Evolutionary conservation across 768 basidiomycete genomes (phyloP).

Genomic region (Tylopilus cervinicoccineus): DNA sequence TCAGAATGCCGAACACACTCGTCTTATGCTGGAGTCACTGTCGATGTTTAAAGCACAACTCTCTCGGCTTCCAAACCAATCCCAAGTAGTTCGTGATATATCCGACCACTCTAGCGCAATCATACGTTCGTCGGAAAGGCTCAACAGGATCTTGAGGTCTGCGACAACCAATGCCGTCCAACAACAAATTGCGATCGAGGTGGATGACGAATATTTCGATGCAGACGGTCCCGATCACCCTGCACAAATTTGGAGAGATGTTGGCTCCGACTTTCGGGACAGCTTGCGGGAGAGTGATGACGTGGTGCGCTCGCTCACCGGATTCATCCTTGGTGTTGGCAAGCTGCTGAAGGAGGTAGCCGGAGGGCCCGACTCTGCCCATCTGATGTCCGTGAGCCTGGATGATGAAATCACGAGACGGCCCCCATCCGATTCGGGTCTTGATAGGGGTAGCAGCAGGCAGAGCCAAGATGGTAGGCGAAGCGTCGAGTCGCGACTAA

Average conservation of each 20-base stretch:
- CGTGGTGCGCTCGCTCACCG: slow-evolving; percentile 70
- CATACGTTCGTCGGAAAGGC: slow-evolving; percentile 59
- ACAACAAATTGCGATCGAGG: slow-evolving; percentile 72
- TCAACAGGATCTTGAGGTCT: slow-evolving; percentile 57
- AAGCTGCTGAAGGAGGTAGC: slow-evolving; percentile 58
- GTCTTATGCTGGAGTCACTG: slow-evolving; percentile 68
- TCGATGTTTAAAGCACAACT: slow-evolving; percentile 67
- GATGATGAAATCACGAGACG: slow-evolving; percentile 44
- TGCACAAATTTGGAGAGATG: slow-evolving; percentile 60
- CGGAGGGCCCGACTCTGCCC: slow-evolving; percentile 30
- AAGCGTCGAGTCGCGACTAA: slow-evolving; percentile 46
- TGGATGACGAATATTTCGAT: slow-evolving; percentile 42
- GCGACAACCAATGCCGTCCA: slow-evolving; percentile 61
- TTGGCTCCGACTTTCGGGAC: slow-evolving; percentile 72
- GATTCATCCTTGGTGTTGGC: slow-evolving; percentile 71
- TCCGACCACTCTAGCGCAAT: slow-evolving; percentile 58
- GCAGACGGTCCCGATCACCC: slow-evolving; percentile 33
- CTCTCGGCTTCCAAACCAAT: slow-evolving; percentile 47
- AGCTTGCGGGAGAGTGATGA: slow-evolving; percentile 72
- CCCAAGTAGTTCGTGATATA: slow-evolving; percentile 48
- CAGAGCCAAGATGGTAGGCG: slow-evolving; percentile 54
- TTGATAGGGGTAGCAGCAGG: slow-evolving; percentile 38
- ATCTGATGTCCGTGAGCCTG: slow-evolving; percentile 50
- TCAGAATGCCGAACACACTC: slow-evolving; percentile 52
- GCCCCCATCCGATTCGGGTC: slow-evolving; percentile 32